Evolutionary conservation across 208 protist genomes (phyloP).

Genomic region (Trypanosoma vivax): DNA sequence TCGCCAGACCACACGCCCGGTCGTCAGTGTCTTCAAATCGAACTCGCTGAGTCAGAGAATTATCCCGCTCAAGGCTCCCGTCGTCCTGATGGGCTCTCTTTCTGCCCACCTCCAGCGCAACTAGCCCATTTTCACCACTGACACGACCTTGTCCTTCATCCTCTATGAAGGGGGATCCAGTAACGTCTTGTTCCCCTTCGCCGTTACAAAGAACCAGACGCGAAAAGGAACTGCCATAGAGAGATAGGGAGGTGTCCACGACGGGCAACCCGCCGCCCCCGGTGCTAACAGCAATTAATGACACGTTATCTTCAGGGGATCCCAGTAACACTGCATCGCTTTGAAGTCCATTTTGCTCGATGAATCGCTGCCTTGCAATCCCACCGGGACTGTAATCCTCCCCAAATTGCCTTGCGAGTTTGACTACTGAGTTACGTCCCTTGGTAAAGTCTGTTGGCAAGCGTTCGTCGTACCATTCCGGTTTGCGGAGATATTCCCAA

Average conservation of each 20-base stretch:
- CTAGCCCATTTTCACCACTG: not conserved
- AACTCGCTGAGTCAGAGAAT: no score
- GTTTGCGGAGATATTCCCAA: conserved; percentile 60
- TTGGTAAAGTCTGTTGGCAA: conserved; percentile 56
- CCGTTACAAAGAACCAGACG: conserved; percentile 9
- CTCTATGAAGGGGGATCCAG: not conserved
- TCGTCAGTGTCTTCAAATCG: no score
- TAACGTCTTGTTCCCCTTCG: not conserved
- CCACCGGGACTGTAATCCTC: conserved; percentile 72
- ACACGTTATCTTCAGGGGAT: no score
- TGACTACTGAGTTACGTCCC: conserved; percentile 48
- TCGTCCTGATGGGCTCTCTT: not conserved
- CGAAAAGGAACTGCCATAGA: conserved; percentile 18
- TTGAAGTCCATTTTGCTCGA: conserved; percentile 60
- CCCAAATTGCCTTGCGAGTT: conserved; percentile 49
- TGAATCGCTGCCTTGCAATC: conserved; percentile 54
- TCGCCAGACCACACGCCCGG: no score
- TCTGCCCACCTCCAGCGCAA: not conserved
- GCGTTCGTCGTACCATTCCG: conserved; percentile 57
- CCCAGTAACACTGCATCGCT: conserved; percentile 7
- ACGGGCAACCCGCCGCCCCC: no score
- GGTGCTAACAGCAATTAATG: no score
- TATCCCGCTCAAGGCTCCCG: conserved; percentile 14
- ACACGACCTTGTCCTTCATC: not conserved
- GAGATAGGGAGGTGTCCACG: no score